Evolutionary conservation across 495 filamentous ascomycete genomes (phyloP).

Genomic region (Aspergillus mulundensis): DNA sequence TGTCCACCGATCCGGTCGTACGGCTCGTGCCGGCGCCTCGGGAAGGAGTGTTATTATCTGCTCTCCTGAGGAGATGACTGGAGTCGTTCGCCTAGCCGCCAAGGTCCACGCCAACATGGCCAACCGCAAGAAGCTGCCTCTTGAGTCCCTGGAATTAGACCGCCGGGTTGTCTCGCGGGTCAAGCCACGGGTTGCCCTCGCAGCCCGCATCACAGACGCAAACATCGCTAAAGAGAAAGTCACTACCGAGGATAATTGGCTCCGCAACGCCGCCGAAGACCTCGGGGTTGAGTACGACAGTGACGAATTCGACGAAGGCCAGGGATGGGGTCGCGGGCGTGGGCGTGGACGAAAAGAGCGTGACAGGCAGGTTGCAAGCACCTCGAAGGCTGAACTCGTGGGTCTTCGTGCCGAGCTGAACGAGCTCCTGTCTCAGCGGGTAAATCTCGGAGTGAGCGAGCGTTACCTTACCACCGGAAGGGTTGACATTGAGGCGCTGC

Average conservation of each 20-base stretch:
- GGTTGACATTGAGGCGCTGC: constrained; percentile 75
- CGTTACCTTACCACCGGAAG: constrained; percentile 76
- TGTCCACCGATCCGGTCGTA: constrained; percentile 92
- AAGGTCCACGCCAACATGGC: constrained; percentile 70
- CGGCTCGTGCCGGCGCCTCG: constrained; percentile 72
- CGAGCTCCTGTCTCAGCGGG: constrained; percentile 60
- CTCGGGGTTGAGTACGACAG: constrained; percentile 91
- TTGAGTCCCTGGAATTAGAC: constrained; percentile 78
- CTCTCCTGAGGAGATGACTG: constrained; percentile 82
- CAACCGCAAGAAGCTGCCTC: constrained; percentile 55
- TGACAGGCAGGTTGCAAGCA: constrained; percentile 62
- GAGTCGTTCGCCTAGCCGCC: constrained; percentile 74
- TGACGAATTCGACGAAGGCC: constrained; percentile 68
- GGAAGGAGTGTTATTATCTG: constrained; percentile 86
- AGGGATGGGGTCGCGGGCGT: constrained; percentile 62
- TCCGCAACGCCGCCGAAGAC: constrained; percentile 81
- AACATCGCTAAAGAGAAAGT: constrained; percentile 81
- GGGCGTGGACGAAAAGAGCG: constrained; percentile 67
- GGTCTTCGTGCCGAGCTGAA: constrained; percentile 41
- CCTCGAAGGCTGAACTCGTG: constrained; percentile 68
- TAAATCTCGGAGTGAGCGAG: constrained; percentile 92
- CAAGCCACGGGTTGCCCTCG: constrained; percentile 66
- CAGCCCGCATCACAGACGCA: constrained; percentile 81
- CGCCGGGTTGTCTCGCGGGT: constrained; percentile 70
- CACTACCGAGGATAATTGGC: constrained; percentile 76